Evolutionary conservation across 1,284 basidiomycete species (phyloP), one percentile per base, ranked within the genome.

Genomic region (Puccinia brachypodii): DNA sequence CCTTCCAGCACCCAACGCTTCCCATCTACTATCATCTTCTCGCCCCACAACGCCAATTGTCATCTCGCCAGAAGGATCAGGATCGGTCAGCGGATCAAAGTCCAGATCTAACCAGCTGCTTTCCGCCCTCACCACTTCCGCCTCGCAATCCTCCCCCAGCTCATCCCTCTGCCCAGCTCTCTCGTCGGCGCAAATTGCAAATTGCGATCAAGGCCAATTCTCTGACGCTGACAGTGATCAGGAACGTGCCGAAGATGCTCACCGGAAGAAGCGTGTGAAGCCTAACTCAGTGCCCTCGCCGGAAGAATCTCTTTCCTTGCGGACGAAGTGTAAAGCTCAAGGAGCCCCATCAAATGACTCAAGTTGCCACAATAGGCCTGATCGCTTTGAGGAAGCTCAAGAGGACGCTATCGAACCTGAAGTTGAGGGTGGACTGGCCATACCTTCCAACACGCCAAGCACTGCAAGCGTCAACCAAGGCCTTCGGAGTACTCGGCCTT

Each of bases 221-320:
- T 74, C 72, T 74, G 72, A 74, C 31, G 72, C 72, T 74, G 72
- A 56, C 28, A 74, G 28, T 60, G 64, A 68, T 13, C 16, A 42
- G 38, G 72, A 74, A 28, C 50, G 42, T 28, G 47, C 33, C 31
- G 3, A 16, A 3, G 50, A 60, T 0, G n/a, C 53, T 1, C 72
- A 53, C 53, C 36, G 36, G 38, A 58, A 33, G 50, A 74, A 74
- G 72, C 58, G 50, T 36, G 28, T 74, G 3, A 74, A 74, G 31
- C 31, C 28, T 31, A 58, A 56, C 25, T 38, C 47, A 2, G 58
- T 42, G 25, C 72, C 38, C n/a, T 42, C 72, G 22, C 25, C 28
- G 50, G 11, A 25, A 47, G 7, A 7, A 47, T n/a, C 25, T 71
- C 42, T 31, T 28, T 38, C 69, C 69, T 16, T 36, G 22, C 69